Percentiles rank a stretch among this genome's conserved stretches.
Conservation (phyloP, 768 basidiomycete genomes). For the Naematelia aurantialba region DNA sequence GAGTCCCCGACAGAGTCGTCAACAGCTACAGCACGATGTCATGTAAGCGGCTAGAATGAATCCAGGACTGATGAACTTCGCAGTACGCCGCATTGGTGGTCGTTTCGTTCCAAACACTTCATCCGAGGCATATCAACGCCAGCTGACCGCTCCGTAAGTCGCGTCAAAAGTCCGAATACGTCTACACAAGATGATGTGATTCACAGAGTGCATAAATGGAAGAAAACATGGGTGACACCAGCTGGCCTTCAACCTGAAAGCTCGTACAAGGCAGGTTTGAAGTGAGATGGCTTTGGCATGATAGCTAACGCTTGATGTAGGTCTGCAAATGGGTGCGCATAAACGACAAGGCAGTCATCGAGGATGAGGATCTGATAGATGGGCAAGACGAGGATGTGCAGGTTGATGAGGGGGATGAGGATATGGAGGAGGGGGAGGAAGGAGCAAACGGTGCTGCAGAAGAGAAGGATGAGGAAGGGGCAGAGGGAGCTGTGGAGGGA, state of each 20-base stretch:
- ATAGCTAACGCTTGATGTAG: constrained; percentile 13
- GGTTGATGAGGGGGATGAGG: constrained; percentile 17
- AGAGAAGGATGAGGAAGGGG: constrained; percentile 1
- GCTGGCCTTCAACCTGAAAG: constrained; percentile 38
- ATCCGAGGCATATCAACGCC: constrained; percentile 39
- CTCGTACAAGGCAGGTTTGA: constrained; percentile 35
- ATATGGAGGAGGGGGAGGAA: constrained; percentile 23
- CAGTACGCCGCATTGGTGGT: constrained; percentile 27
- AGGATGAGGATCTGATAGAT: constrained; percentile 29
- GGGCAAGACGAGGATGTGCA: constrained; percentile 16
- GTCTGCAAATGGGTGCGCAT: constrained; percentile 43
- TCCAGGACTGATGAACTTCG: not conserved
- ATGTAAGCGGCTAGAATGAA: not conserved
- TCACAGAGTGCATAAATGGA: constrained; percentile 40
- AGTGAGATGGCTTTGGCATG: not conserved
- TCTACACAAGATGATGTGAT: not conserved
- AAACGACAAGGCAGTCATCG: constrained; percentile 13
- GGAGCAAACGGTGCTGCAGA: constrained; percentile 14
- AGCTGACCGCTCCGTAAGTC: constrained; percentile 38
- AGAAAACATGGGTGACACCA: constrained; percentile 40
- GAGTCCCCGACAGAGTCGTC: no score
- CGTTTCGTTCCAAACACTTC: constrained; percentile 21
- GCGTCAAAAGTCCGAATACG: no score
- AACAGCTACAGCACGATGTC: not conserved
- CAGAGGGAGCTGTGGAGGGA: not conserved